phyloP scores from a whole-genome alignment of 2,329 filamentous ascomycete genomes.

The Fusarium phyllophilum region DNA sequence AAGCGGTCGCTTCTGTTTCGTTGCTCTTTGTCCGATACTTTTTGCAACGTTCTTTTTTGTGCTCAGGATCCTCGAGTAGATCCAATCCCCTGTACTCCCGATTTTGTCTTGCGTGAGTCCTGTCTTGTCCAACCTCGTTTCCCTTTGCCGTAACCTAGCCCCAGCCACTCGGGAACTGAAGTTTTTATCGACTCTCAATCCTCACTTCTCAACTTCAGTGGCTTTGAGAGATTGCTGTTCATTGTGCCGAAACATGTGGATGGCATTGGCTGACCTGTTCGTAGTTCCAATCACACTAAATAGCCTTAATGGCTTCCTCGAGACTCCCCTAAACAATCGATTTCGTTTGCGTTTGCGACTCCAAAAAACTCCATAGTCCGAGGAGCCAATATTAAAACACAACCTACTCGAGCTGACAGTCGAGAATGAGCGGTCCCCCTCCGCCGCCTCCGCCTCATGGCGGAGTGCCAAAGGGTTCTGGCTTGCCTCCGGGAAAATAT shows the following conservation, averaged over 20 bases:
- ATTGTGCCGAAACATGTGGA: not conserved
- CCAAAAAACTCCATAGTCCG: slow-evolving; percentile 12
- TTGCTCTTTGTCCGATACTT: slow-evolving; percentile 31
- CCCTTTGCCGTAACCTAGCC: slow-evolving; percentile 17
- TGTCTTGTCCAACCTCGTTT: slow-evolving; percentile 33
- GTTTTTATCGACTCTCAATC: slow-evolving; percentile 4
- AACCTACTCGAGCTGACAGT: slow-evolving; percentile 35
- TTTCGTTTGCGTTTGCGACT: slow-evolving; percentile 28
- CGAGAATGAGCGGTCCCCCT: slow-evolving; percentile 69
- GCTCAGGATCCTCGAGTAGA: slow-evolving; percentile 44
- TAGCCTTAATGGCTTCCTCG: slow-evolving; percentile 46
- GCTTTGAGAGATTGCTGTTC: not conserved
- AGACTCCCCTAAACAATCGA: slow-evolving; percentile 42
- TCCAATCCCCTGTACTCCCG: slow-evolving; percentile 35
- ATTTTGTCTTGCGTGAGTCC: slow-evolving; percentile 40
- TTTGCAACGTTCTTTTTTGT: slow-evolving; percentile 34
- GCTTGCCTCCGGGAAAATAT: slow-evolving; percentile 88
- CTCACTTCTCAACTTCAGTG: not conserved
- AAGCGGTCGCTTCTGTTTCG: slow-evolving; percentile 17
- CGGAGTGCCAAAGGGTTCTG: slow-evolving; percentile 74
- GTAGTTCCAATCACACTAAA: slow-evolving; percentile 27
- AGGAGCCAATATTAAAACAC: slow-evolving; percentile 16
- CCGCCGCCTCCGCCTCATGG: slow-evolving; percentile 91
- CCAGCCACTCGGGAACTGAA: slow-evolving; percentile 27
- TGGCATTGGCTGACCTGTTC: slow-evolving; percentile 23